Evolutionary conservation across 2,329 filamentous ascomycete genomes (phyloP), one percentile per base, ranked within the genome.

Genomic region (Calonectria honghensis): DNA sequence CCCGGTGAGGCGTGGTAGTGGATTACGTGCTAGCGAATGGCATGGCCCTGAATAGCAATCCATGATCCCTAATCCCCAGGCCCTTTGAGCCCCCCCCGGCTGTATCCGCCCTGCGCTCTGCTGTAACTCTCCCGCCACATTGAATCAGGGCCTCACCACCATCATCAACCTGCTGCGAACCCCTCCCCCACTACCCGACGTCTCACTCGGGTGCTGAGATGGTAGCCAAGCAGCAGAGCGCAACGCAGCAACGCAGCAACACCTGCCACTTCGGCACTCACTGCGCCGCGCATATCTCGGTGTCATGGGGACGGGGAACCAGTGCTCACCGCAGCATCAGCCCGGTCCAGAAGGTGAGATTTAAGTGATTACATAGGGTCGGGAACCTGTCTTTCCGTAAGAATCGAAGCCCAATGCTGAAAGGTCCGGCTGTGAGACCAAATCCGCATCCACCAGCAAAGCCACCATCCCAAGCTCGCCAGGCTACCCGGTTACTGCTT

Each of bases 91-190:
- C n/a, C 57, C 41, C 37, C 9, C 57, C 57, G 57, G 57, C 24
- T 41, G 35, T 39, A 41, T 39, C 57, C 57, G 57, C 57, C 27
- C 45, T 24, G 45, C 18, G 45, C 45, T 48, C n/a, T n/a, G 45
- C 57, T 63, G 57, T 16, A 41, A 41, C 57, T 63, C 57, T 63
- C n/a, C 57, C 57, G 57, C 57, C 57, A 41, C 57, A 63, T 63
- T 27, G 13, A 27, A 41, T 20, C 39, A 41, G 45, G 45, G 45
- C 45, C 45, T 48, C 45, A 20, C 45, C 18, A 24, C 20, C 45
- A 48, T 10, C 45, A 48, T 9, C 4, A 32, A 32, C 31, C 31
- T 41, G 35, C 57, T 63, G 57, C 57, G 57, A 63, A 63, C 57
- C 57, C 57, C 37, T 63, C 57, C 57, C 57, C 57, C 57, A 63